These are phyloP conservation scores for Globisporangium echinulatum DNA, from an alignment of 352 stramenopile genomes.

Conservation along the genomic window DNA sequence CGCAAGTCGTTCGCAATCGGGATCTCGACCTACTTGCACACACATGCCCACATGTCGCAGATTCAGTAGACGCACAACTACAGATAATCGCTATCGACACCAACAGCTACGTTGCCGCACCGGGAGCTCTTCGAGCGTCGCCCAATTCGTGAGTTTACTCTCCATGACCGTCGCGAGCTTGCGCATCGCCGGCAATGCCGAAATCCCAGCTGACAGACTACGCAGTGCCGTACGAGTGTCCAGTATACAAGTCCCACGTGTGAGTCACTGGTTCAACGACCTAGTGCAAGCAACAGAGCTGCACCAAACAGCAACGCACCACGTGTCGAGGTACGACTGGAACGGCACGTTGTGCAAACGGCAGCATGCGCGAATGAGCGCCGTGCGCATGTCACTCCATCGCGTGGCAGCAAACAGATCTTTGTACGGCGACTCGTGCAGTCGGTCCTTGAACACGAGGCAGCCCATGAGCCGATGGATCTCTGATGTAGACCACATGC, in stretches of 20 bases:
- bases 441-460: conserved; percentile 64
- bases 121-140: conserved; percentile 62
- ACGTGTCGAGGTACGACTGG: conserved; percentile 68
- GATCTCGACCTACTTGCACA: conserved; percentile 51
- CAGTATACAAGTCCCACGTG: not conserved
- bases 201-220: conserved; percentile 57
- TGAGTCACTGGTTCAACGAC: not conserved
- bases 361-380: conserved; percentile 69
- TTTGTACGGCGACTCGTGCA: conserved; percentile 77
- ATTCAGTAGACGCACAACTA: not conserved
- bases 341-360: conserved; percentile 62
- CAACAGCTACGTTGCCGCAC: conserved; percentile 14
- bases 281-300: too few relatives aligned
- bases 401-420: conserved; percentile 58
- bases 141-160: conserved; percentile 72
- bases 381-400: conserved; percentile 68
- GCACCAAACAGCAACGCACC: conserved; percentile 22
- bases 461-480: conserved; percentile 77
- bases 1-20: conserved; percentile 71
- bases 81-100: not conserved
- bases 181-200: conserved; percentile 62
- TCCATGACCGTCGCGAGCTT: conserved; percentile 81
- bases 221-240: conserved; percentile 12
- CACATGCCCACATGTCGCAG: not conserved
- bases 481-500: conserved; percentile 22